Percentiles rank a stretch among this genome's conserved stretches.
Evolutionary conservation across 192 early-diverging fungal genomes (phyloP).

Genomic region (Podila clonocystis): DNA sequence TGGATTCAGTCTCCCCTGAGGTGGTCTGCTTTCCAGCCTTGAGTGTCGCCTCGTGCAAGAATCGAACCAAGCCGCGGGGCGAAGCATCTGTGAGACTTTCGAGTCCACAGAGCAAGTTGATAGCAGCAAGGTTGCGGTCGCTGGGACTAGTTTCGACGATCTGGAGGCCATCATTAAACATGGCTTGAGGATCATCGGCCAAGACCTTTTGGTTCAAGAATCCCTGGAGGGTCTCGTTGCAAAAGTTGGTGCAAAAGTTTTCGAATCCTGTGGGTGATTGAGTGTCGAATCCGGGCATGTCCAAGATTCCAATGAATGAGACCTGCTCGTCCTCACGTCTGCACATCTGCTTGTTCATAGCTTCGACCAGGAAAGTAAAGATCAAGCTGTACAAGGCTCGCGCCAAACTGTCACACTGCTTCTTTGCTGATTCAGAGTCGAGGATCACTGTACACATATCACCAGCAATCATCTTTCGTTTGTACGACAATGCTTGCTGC

Average conservation of each 20-base stretch:
- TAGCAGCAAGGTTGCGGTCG: conserved; percentile 57
- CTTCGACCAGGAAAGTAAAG: conserved; percentile 91
- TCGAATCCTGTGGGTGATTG: conserved; percentile 72
- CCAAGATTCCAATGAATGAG: conserved; percentile 90
- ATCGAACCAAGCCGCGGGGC: conserved; percentile 36
- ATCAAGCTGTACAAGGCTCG: conserved; percentile 88
- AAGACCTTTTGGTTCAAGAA: conserved; percentile 68
- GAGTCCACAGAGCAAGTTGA: conserved; percentile 57
- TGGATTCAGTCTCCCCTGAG: conserved; percentile 56
- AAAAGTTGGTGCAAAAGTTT: conserved; percentile 76
- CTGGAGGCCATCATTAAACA: conserved; percentile 24
- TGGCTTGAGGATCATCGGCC: conserved; percentile 53
- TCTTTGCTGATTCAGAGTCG: conserved; percentile 78
- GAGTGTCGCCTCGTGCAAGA: conserved; percentile 40
- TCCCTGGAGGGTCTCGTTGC: conserved; percentile 75
- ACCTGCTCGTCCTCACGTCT: conserved; percentile 64
- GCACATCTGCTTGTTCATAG: conserved; percentile 88
- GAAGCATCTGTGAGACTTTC: conserved; percentile 42
- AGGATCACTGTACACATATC: conserved; percentile 94
- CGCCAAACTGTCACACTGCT: conserved; percentile 86
- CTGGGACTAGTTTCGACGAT: conserved; percentile 19
- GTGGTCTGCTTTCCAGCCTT: conserved; percentile 37
- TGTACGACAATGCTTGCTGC: conserved; percentile 76
- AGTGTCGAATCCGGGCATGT: conserved; percentile 82
- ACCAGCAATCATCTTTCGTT: conserved; percentile 81